Conservation (phyloP, 2,329 filamentous ascomycete species). For the Septoria linicola region DNA sequence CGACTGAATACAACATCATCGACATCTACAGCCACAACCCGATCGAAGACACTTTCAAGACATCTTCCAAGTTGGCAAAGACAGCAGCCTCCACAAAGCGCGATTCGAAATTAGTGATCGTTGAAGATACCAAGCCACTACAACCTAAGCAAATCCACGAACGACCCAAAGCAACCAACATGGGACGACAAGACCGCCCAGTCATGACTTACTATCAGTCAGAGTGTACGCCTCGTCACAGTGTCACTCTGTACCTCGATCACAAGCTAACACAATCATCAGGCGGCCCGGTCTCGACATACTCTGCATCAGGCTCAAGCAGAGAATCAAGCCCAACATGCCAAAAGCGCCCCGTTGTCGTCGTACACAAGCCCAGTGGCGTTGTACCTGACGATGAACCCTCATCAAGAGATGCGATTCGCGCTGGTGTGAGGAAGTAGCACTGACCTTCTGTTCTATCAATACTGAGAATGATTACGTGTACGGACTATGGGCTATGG, state of each 20-base stretch:
- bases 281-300: conserved; percentile 8
- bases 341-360: conserved; percentile 11
- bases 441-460: too few relatives aligned
- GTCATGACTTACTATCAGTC: background rate
- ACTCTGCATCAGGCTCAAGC: conserved; percentile 9
- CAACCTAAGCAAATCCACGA: background rate
- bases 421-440: too few relatives aligned
- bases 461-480: too few relatives aligned
- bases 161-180: background rate
- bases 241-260: background rate
- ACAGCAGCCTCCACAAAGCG: too few relatives aligned
- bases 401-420: conserved; percentile 6
- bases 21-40: background rate
- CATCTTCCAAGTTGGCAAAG: background rate
- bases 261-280: background rate
- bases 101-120: too few relatives aligned
- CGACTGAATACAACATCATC: background rate
- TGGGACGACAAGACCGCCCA: conserved; percentile 13
- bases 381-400: conserved; percentile 13
- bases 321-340: conserved; percentile 5
- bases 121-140: too few relatives aligned
- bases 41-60: background rate
- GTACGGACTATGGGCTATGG: too few relatives aligned
- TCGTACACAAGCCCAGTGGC: conserved; percentile 22
- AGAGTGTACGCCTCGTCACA: background rate